These are phyloP conservation scores for Steccherinum ochraceum DNA, from an alignment of 768 basidiomycete genomes.

Conservation along the genomic window DNA sequence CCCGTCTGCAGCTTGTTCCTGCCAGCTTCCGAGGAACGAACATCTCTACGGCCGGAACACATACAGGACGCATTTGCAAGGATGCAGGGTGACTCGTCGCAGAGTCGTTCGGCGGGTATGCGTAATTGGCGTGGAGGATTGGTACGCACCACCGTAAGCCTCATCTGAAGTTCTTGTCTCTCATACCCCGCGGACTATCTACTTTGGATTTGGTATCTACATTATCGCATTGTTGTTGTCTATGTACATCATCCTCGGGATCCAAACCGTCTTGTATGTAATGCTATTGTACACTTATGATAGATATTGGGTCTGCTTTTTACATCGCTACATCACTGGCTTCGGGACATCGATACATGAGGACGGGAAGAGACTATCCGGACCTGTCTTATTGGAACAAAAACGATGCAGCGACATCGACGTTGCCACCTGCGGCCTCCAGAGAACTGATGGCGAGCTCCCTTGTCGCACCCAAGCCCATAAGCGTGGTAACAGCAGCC, in stretches of 20 bases:
- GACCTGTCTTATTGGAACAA: conserved; percentile 47
- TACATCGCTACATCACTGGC: background rate
- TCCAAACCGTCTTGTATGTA: background rate
- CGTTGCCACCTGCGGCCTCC: conserved; percentile 76
- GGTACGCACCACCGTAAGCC: conserved; percentile 68
- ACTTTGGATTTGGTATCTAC: conserved; percentile 8
- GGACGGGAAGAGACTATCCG: too few relatives aligned
- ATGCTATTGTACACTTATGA: conserved; percentile 1
- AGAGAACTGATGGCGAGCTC: conserved; percentile 74
- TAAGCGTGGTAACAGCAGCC: conserved; percentile 51
- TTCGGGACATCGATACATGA: background rate
- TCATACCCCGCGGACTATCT: background rate
- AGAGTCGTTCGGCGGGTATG: conserved; percentile 79
- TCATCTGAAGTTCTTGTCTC: conserved; percentile 45
- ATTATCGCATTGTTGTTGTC: conserved; percentile 13
- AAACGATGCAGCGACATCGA: conserved; percentile 84
- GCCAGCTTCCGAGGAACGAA: conserved; percentile 75
- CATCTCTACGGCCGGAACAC: conserved; percentile 74
- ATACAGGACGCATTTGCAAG: conserved; percentile 87
- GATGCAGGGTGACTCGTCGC: conserved; percentile 84
- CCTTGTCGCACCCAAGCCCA: conserved; percentile 72
- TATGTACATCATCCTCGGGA: conserved; percentile 1
- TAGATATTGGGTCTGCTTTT: background rate
- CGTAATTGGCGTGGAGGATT: conserved; percentile 86
- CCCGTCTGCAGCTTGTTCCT: conserved; percentile 73